These are phyloP conservation scores for Lasiosphaeria miniovina DNA, from an alignment of 495 filamentous ascomycete genomes.

Conservation along the genomic window DNA sequence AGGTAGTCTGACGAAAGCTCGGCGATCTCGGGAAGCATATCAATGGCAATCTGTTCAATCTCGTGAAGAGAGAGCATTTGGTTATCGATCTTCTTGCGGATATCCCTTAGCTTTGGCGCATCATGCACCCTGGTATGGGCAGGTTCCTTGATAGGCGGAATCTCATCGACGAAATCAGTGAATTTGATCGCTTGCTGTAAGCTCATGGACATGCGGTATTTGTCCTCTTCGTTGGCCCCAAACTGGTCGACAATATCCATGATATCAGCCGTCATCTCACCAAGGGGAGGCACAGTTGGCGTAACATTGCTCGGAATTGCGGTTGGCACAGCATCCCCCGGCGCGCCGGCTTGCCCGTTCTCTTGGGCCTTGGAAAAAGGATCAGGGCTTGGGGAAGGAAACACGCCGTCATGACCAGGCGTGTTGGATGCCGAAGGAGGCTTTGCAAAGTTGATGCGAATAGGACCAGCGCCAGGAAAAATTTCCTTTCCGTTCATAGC, in stretches of 20 bases:
- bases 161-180: conserved; percentile 71
- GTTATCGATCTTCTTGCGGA: conserved; percentile 96
- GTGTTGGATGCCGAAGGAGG: conserved; percentile 84
- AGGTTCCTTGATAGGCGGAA: conserved; percentile 84
- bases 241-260: conserved; percentile 83
- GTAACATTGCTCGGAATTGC: conserved; percentile 44
- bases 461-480: conserved; percentile 92
- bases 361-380: conserved; percentile 61
- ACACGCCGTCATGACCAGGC: conserved; percentile 74
- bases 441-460: conserved; percentile 95
- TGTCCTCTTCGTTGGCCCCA: conserved; percentile 80
- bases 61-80: conserved; percentile 78
- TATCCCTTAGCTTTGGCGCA: conserved; percentile 91
- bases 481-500: conserved; percentile 95
- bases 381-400: conserved; percentile 94
- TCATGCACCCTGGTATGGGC: conserved; percentile 89
- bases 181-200: conserved; percentile 75
- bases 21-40: conserved; percentile 94
- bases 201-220: conserved; percentile 64
- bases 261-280: conserved; percentile 78
- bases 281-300: conserved; percentile 67
- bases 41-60: conserved; percentile 85
- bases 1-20: conserved; percentile 93
- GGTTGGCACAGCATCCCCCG: conserved; percentile 43
- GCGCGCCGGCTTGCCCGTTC: conserved; percentile 32